Conservation (phyloP, 352 stramenopile species). For the Pythium oligandrum region DNA sequence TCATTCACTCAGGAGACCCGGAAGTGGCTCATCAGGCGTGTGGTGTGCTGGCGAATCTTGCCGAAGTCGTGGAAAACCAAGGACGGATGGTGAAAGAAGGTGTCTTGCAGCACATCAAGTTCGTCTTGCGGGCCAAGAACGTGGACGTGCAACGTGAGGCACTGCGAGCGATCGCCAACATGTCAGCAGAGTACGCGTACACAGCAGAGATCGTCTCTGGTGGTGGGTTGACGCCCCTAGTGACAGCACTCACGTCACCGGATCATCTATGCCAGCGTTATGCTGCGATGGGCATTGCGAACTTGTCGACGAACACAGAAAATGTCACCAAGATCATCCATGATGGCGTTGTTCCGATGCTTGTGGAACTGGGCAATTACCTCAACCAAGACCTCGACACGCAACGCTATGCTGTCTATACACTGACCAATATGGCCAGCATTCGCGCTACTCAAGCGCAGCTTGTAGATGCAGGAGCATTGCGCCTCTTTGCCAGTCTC, state of each 20-base stretch:
- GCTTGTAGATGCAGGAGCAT: slow-evolving; percentile 66
- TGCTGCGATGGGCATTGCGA: slow-evolving; percentile 93
- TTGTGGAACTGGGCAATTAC: slow-evolving; percentile 82
- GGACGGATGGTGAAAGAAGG: slow-evolving; percentile 93
- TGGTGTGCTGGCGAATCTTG: slow-evolving; percentile 91
- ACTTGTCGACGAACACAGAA: slow-evolving; percentile 90
- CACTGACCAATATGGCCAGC: slow-evolving; percentile 92
- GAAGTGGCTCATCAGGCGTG: slow-evolving; percentile 89
- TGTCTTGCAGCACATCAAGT: slow-evolving; percentile 95
- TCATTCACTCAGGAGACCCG: slow-evolving; percentile 87
- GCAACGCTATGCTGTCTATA: slow-evolving; percentile 90
- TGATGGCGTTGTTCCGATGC: slow-evolving; percentile 83
- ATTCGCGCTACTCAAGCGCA: slow-evolving; percentile 78
- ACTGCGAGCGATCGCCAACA: slow-evolving; percentile 92
- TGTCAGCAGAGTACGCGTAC: slow-evolving; percentile 94
- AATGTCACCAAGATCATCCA: slow-evolving; percentile 90
- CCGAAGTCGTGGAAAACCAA: slow-evolving; percentile 94
- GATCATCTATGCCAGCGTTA: slow-evolving; percentile 93
- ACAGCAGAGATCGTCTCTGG: slow-evolving; percentile 89
- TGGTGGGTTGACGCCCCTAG: slow-evolving; percentile 85
- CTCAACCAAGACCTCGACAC: slow-evolving; percentile 89
- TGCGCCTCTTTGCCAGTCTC: slow-evolving; percentile 68
- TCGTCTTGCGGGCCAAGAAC: slow-evolving; percentile 88
- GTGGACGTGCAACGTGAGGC: slow-evolving; percentile 93
- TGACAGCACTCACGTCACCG: slow-evolving; percentile 85